Evolutionary conservation across 31 red algal species (phyloP), one percentile per base, ranked within the genome.

Genomic region (Odonthalia washingtoniensis): DNA sequence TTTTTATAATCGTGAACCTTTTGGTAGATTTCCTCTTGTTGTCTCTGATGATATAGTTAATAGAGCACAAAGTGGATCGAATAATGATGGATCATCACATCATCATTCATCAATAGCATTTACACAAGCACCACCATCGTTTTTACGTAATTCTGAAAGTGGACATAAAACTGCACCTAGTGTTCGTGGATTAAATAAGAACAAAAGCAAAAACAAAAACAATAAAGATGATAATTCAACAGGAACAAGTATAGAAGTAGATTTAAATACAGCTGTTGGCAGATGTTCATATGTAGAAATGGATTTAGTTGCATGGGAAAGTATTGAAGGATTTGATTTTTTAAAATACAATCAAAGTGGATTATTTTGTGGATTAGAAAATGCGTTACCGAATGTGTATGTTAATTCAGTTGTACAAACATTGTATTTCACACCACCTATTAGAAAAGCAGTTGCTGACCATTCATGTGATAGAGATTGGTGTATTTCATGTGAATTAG

Each of bases 311-410:
- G 92, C 92, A 0, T 90, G 88, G 88, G 94, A 96, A 40, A 93
- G 92, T 72, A 84, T 91, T 40, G 97, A 99, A 30, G 97, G 97
- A 28, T 99, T 99, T 82, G 90, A 96, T 63, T 99, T 95, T 90
- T 62, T 91, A 27, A 80, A 89, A 57, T 94, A 92, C 88, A 99
- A 99, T 72, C 78, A 72, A 44, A 95, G 92, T 32, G 89, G 81
- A 27, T 70, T 86, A 36, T 96, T 94, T 67, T 96, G 91, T 65
- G 97, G 97, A n/a, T 81, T 99, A 26, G 94, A 99, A 42, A 99
- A 99, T 81, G 94, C 87, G 14, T 81, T 99, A 31, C 97, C 97
- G 36, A 96, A 94, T 67, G 89, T 94, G 60, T 99, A 99, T 88
- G 91, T 99, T 32, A 99, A 99, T 77, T 79, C 97, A 37, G 91